phyloP scores from a whole-genome alignment of 176 grass and related monocot species.

The Zizania latifolia region DNA sequence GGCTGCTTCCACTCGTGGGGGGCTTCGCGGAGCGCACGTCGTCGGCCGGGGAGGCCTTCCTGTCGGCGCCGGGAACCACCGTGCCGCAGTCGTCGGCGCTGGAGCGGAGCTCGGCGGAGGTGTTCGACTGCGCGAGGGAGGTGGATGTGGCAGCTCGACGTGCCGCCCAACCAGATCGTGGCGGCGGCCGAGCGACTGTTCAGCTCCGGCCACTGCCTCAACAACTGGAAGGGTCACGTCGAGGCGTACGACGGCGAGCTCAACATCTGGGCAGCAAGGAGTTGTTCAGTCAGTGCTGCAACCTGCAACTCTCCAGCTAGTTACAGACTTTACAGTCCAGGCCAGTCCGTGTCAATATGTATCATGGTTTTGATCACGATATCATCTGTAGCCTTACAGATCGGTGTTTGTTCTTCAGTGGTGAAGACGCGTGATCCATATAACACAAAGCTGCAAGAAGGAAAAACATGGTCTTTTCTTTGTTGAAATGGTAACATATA shows the following conservation, averaged over 20 bases:
- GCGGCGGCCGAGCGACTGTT: constrained; percentile 43
- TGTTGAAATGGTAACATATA: background rate
- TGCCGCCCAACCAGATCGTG: constrained; percentile 69
- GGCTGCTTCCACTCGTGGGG: constrained; percentile 64
- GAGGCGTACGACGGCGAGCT: constrained; percentile 66
- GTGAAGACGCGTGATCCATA: constrained; percentile 14
- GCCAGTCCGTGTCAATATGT: background rate
- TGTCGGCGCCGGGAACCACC: background rate
- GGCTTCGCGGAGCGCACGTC: constrained; percentile 51
- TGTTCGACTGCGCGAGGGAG: constrained; percentile 33
- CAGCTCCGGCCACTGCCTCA: constrained; percentile 81
- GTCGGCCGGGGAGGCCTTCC: background rate
- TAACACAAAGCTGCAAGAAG: background rate
- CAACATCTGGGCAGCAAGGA: constrained; percentile 62
- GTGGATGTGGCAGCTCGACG: constrained; percentile 80
- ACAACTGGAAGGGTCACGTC: constrained; percentile 62
- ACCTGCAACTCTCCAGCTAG: constrained; percentile 39
- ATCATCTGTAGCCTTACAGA: background rate
- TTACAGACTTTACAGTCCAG: background rate
- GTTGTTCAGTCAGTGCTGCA: constrained; percentile 62
- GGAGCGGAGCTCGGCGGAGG: constrained; percentile 74
- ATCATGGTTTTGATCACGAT: constrained; percentile 14
- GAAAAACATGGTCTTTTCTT: background rate
- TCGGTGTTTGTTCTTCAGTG: background rate
- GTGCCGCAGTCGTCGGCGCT: constrained; percentile 41